These are phyloP conservation scores for Xylaria polymorpha DNA, from an alignment of 2,329 filamentous ascomycete species.

Conservation along the genomic window DNA sequence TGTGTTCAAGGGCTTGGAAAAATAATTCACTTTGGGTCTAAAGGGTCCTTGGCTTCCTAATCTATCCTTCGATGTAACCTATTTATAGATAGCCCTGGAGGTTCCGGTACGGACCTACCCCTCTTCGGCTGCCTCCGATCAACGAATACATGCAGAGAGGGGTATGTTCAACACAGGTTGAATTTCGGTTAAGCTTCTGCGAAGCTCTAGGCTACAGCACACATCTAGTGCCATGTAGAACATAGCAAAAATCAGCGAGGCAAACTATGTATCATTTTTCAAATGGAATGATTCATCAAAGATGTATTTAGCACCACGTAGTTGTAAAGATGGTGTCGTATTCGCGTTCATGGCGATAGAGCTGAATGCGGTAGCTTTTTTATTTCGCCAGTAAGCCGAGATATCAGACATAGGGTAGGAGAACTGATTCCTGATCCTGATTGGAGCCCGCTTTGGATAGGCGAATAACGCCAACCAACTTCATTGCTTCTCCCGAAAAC, in stretches of 20 bases:
- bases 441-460: not conserved
- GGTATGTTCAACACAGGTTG: not conserved
- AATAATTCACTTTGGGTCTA: too few relatives aligned
- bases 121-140: too few relatives aligned
- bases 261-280: not conserved
- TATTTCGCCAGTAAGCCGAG: not conserved
- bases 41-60: too few relatives aligned
- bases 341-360: not conserved
- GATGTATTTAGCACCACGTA: not conserved
- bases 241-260: not conserved
- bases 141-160: not conserved
- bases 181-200: not conserved
- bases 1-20: too few relatives aligned
- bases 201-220: too few relatives aligned
- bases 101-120: too few relatives aligned
- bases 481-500: not conserved
- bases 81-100: too few relatives aligned
- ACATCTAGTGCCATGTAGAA: not conserved
- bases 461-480: not conserved
- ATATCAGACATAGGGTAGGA: not conserved
- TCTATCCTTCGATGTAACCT: too few relatives aligned
- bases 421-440: not conserved
- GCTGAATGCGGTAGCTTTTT: not conserved
- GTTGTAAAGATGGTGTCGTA: not conserved
- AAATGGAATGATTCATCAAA: not conserved